These are phyloP conservation scores for Phytophthora cajani DNA, from an alignment of 352 stramenopile species.

Conservation along the genomic window DNA sequence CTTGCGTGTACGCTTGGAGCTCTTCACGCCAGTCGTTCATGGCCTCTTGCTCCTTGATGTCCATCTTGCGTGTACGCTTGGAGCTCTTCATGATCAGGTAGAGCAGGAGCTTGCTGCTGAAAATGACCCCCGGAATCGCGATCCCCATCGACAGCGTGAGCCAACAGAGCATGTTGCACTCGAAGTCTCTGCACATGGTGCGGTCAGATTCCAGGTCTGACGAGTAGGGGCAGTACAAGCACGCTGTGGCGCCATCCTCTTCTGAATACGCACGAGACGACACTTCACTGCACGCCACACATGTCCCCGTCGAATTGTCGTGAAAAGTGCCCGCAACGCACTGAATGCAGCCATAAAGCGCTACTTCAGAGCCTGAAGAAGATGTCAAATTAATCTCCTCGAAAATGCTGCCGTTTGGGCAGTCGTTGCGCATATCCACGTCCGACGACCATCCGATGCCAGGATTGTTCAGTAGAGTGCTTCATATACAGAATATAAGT, in stretches of 20 bases:
- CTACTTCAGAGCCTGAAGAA: conserved; percentile 13
- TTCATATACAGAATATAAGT: conserved; percentile 15
- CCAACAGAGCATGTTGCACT: conserved; percentile 70
- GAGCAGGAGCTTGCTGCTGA: conserved; percentile 60
- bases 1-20: conserved; percentile 43
- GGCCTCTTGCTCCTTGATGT: conserved; percentile 66
- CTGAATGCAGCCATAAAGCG: conserved; percentile 68
- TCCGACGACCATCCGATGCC: conserved; percentile 50
- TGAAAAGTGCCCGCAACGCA: conserved; percentile 66
- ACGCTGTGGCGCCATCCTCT: conserved; percentile 56
- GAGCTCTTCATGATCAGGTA: conserved; percentile 52
- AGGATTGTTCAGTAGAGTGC: conserved; percentile 58
- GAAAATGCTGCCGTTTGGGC: conserved; percentile 66
- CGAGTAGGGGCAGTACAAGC: conserved; percentile 70
- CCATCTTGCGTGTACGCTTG: conserved; percentile 44
- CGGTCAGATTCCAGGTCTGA: conserved; percentile 48
- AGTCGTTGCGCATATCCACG: conserved; percentile 45
- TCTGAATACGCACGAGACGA: conserved; percentile 60
- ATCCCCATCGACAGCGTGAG: conserved; percentile 64
- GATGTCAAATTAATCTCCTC: conserved; percentile 39
- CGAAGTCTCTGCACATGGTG: conserved; percentile 52
- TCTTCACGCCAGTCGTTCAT: conserved; percentile 72
- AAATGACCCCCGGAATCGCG: conserved; percentile 55
- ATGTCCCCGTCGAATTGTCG: conserved; percentile 52
- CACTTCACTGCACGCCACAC: conserved; percentile 48